Evolutionary conservation across 164 flowering plant genomes (phyloP).

Genomic region (Akebia trifoliata): DNA sequence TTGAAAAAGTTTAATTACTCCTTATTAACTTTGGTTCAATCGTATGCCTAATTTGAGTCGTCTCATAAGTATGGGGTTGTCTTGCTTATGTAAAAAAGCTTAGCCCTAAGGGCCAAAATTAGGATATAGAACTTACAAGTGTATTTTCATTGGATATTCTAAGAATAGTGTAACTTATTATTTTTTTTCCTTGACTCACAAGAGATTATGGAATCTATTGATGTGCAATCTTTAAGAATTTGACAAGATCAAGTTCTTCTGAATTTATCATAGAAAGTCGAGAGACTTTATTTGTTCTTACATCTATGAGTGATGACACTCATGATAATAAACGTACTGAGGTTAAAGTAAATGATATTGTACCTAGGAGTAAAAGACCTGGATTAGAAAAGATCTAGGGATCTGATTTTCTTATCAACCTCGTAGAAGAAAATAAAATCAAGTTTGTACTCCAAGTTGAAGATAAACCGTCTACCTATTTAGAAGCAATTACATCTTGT

Average conservation of each 20-base stretch:
- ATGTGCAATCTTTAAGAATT: constrained; percentile 1
- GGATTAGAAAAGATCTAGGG: not conserved
- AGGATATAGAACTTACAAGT: not conserved
- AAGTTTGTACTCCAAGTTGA: not conserved
- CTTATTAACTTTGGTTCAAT: constrained; percentile 1
- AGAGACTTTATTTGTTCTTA: not conserved
- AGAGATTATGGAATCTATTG: not conserved
- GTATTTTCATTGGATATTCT: constrained; percentile 6
- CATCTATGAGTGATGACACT: too few species aligned
- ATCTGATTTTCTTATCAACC: not conserved
- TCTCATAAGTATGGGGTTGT: constrained; percentile 13
- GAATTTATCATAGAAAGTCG: not conserved
- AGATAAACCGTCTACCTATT: not conserved
- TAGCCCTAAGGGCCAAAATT: constrained; percentile 6
- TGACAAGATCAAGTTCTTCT: not conserved
- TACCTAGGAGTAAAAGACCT: constrained; percentile 1
- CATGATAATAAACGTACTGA: not conserved
- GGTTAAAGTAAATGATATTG: not conserved
- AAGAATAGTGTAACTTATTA: not conserved
- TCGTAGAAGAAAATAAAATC: constrained; percentile 2
- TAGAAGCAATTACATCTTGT: not conserved
- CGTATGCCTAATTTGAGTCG: constrained; percentile 5
- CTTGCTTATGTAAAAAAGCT: constrained; percentile 7
- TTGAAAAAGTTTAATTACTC: not conserved
- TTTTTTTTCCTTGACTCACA: not conserved